Evolutionary conservation across 345 rosid species (phyloP).

Genomic region (Nephelium lappaceum): DNA sequence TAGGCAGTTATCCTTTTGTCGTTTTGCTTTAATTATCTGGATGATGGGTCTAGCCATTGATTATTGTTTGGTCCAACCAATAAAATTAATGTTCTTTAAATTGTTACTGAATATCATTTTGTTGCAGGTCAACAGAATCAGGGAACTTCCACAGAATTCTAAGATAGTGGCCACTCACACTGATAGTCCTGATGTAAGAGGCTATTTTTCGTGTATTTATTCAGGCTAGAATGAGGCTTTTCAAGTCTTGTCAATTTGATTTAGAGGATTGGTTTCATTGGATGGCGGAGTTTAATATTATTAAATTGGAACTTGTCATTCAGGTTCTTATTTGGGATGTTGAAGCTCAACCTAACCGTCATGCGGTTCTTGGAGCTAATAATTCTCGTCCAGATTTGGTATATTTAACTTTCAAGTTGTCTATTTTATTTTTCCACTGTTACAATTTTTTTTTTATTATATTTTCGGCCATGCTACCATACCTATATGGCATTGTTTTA

Average conservation of each 20-base stretch:
- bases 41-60: background rate
- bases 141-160: slow-evolving; percentile 94
- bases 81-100: background rate
- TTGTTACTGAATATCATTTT: slow-evolving; percentile 7
- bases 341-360: slow-evolving; percentile 98
- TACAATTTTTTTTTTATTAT: background rate
- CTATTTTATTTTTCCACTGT: background rate
- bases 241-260: background rate
- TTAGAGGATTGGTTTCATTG: background rate
- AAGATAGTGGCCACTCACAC: slow-evolving; percentile 98
- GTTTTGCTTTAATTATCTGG: slow-evolving; percentile 15
- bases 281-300: slow-evolving; percentile 13
- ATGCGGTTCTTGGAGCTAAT: slow-evolving; percentile 95
- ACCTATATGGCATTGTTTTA: no score
- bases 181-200: slow-evolving; percentile 94
- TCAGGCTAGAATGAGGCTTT: background rate
- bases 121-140: slow-evolving; percentile 93
- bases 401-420: background rate
- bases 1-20: background rate
- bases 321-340: slow-evolving; percentile 99
- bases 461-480: background rate
- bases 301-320: slow-evolving; percentile 20
- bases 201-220: background rate
- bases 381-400: slow-evolving; percentile 98
- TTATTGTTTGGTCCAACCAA: background rate